Evolutionary conservation across 345 rosid species (phyloP).

Genomic region (Pseudoturritis turrita): DNA sequence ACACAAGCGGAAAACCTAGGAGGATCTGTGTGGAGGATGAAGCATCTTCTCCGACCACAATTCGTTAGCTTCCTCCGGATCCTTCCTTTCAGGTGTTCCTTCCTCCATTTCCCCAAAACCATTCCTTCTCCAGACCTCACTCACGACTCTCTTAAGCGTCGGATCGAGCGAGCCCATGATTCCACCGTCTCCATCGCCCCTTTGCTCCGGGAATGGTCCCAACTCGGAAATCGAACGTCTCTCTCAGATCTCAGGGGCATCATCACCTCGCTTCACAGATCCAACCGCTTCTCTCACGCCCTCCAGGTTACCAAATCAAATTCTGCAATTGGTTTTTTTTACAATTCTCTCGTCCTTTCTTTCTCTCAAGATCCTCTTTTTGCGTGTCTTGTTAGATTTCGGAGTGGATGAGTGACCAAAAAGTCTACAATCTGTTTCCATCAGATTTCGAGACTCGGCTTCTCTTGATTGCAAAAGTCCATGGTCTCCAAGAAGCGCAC

Average conservation of each 20-base stretch:
- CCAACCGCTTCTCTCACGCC: slow-evolving; percentile 38
- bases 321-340: background rate
- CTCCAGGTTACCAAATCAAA: slow-evolving; percentile 36
- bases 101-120: slow-evolving; percentile 5
- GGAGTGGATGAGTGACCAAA: slow-evolving; percentile 38
- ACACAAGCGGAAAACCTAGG: too few relatives aligned
- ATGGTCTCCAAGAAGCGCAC: slow-evolving; percentile 38
- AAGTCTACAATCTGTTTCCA: background rate
- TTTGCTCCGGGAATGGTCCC: slow-evolving; percentile 43
- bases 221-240: slow-evolving; percentile 27
- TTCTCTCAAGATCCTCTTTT: background rate
- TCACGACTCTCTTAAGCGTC: slow-evolving; percentile 24
- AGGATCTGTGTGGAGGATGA: background rate
- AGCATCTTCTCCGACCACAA: slow-evolving; percentile 8
- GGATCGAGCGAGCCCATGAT: slow-evolving; percentile 25
- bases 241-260: slow-evolving; percentile 21
- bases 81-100: slow-evolving; percentile 2
- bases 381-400: slow-evolving; percentile 32
- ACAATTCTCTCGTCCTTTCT: background rate
- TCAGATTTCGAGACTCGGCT: slow-evolving; percentile 40
- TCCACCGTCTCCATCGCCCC: slow-evolving; percentile 32
- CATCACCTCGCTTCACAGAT: slow-evolving; percentile 30
- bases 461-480: slow-evolving; percentile 43
- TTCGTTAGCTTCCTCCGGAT: background rate
- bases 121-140: background rate